A percentile compares a stretch with the other conserved stretches of the same genome.
phyloP scores from a whole-genome alignment of 306 rosid genomes.

The Cicer chorassanicum region DNA sequence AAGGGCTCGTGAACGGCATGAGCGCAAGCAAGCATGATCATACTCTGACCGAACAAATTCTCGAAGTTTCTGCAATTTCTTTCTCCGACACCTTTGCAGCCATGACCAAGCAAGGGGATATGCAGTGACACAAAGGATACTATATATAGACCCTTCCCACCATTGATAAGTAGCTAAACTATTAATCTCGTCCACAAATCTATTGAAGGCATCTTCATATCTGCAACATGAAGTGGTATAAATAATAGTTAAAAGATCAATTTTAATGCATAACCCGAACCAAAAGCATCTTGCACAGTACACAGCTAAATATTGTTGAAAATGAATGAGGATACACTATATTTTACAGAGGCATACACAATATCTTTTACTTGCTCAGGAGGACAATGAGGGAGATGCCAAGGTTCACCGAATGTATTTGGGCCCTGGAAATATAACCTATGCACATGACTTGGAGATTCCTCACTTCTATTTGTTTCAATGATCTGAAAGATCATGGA shows the following conservation, averaged over 20 bases:
- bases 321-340: conserved; percentile 46
- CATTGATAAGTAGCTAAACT: conserved; percentile 87
- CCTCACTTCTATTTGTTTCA: conserved; percentile 96
- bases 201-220: conserved; percentile 90
- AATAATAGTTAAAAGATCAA: conserved; percentile 14
- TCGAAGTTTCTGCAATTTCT: conserved; percentile 81
- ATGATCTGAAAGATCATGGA: conserved; percentile 66
- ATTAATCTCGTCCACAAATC: conserved; percentile 91
- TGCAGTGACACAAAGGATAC: conserved; percentile 73
- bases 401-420: conserved; percentile 94
- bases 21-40: conserved; percentile 91
- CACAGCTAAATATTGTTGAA: conserved; percentile 30
- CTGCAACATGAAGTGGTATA: conserved; percentile 57
- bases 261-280: conserved; percentile 29
- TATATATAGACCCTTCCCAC: conserved; percentile 98
- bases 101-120: conserved; percentile 98
- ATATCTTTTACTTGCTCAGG: conserved; percentile 94
- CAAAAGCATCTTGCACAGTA: conserved; percentile 34
- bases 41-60: conserved; percentile 97
- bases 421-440: conserved; percentile 97
- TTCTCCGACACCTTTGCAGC: conserved; percentile 85
- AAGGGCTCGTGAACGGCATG: conserved; percentile 99
- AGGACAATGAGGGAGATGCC: conserved; percentile 97
- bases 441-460: conserved; percentile 90
- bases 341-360: conserved; percentile 65